Evolutionary conservation across 257 asterid genomes (phyloP), one percentile per base, ranked within the genome.

Genomic region (Solanum gandarillasii): DNA sequence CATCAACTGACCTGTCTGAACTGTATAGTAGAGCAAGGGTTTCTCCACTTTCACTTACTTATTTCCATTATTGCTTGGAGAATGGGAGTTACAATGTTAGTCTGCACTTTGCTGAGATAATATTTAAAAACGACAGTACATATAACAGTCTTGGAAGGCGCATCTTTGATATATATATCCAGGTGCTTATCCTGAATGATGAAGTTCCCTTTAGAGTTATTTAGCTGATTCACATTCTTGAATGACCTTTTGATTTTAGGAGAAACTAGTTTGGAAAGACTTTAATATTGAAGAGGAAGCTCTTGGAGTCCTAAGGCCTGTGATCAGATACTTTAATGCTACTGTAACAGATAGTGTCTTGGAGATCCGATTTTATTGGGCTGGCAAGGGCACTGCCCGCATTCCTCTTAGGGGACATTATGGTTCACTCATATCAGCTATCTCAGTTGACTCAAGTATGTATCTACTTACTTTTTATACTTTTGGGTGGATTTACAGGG

Each of bases 391-490:
- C 89, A 95, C 99, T 41, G 90, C 6, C 83, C 94, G 88, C 43
- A 89, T 96, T 87, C 98, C 98, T 29, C 12, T 0, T 55, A 91
- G 93, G 91, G 98, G 98, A 75, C 95, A 94, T 55, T 95, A 96
- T 67, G 99, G 99, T 32, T 98, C 98, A 91, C 95, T 96, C 27
- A 90, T 96, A 88, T 96, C 99, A 43, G 99, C 98, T 79, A 95
- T 95, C 89, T 93, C 99, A 60, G 98, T 94, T 7, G 88, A 89
- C 90, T 88, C 96, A 18, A 58, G 98, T 94, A 89, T 89, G 93
- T 83, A 27, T 13, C 58, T 32, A 43, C 46, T 25, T 84, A 34
- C 73, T 38, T 65, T 65, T 32, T 79, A 31, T 41, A 32, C 9
- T 41, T 31, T 25, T 60, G 60, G 65, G 41, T 36, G 25, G 29